Evolutionary conservation across 345 rosid genomes (phyloP), one percentile per base, ranked within the genome.

Genomic region (Citrus inodora): DNA sequence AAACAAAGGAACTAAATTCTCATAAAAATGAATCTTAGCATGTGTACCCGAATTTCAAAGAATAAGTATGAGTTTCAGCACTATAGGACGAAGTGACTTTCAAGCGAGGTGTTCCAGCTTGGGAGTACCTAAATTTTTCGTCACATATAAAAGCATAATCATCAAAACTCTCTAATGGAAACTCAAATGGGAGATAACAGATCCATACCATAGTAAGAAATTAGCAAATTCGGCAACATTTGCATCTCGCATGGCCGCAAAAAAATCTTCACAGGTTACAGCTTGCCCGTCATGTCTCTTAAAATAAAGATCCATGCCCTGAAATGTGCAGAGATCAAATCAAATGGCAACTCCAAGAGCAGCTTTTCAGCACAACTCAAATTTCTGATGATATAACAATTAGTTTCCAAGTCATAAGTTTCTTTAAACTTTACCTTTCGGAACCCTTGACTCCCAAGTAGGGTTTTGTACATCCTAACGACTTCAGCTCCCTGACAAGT

Each of bases 381-480:
- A 22, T 16, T 33, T 62, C 37, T 22, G 24, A 46, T 33, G 51
- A 53, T 38, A 67, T 32, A 32, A 40, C 33, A 3, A 35, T 33
- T 63, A 28, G 58, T 14, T 76, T 68, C 68, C 53, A 32, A 32
- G 7, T 73, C 38, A 42, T 62, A 69, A 13, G 61, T 53, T 67
- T 70, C 25, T 68, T 65, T 38, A 65, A 64, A 69, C 73, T 77
- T 72, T 86, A 96, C 99, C 93, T 93, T 92, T 80, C 96, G 87
- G 85, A 97, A 97, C 53, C 99, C 99, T 80, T 90, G 86, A 82
- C 81, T 91, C 74, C 98, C 99, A 62, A 97, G 82, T 76, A 97
- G 82, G 79, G 98, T 97, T 88, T 97, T 97, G 97, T 97, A 97
- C 99, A 97, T 97, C 96, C 98, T 88, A 70, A 97, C 99, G 76